Conservation (phyloP, 768 basidiomycete species). For the Tylopilus plumbeoviolaceoides region DNA sequence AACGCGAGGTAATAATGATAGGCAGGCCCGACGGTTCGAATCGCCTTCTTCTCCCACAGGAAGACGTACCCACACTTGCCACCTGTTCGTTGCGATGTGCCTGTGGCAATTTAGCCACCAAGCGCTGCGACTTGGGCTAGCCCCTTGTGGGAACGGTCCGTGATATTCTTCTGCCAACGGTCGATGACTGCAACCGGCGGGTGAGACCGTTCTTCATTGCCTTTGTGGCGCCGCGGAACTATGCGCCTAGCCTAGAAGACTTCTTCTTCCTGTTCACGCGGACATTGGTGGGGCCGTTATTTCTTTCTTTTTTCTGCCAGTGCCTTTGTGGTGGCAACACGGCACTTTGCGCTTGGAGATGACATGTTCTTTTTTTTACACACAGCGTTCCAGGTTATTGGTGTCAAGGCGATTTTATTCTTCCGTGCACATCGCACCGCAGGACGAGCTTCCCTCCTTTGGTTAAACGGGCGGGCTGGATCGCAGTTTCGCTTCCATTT, state of each 20-base stretch:
- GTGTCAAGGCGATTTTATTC: background rate
- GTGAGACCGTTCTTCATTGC: background rate
- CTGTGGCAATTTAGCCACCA: background rate
- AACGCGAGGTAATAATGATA: background rate
- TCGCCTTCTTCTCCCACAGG: background rate
- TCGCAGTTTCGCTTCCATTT: background rate
- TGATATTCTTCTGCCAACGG: background rate
- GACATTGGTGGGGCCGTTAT: no score
- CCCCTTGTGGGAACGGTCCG: background rate
- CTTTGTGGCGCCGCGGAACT: background rate
- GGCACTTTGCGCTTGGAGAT: conserved; percentile 5
- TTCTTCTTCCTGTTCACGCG: background rate
- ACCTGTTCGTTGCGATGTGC: background rate
- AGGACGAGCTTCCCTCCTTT: background rate
- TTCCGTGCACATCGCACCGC: no score
- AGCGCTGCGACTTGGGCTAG: background rate
- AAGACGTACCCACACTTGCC: background rate
- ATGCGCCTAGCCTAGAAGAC: background rate
- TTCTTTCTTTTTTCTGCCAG: no score
- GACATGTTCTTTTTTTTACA: background rate
- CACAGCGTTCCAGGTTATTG: background rate
- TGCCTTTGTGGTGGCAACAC: conserved; percentile 3
- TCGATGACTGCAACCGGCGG: background rate
- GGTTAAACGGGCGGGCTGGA: background rate
- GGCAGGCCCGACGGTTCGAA: background rate